phyloP scores from a whole-genome alignment of 2,329 filamentous ascomycete species.

The Trichoderma sp. region DNA sequence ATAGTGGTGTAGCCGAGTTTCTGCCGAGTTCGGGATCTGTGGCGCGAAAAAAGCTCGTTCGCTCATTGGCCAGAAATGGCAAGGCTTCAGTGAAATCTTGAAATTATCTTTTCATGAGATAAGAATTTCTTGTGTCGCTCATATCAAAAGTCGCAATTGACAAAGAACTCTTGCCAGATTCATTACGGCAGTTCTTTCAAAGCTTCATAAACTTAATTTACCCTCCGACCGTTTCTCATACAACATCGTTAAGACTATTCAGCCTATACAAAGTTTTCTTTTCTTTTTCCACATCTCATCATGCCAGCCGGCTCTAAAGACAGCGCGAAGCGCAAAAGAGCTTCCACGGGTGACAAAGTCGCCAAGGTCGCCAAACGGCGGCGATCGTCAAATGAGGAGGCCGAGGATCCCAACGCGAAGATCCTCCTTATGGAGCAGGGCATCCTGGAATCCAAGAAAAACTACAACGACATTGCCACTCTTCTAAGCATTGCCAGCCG shows the following conservation, averaged over 20 bases:
- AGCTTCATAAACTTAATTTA: background rate
- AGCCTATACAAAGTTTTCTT: constrained; percentile 4
- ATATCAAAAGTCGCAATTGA: background rate
- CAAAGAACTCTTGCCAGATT: background rate
- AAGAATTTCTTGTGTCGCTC: constrained; percentile 6
- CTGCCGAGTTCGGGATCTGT: constrained; percentile 18
- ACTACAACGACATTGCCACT: constrained; percentile 85
- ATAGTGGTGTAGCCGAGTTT: constrained; percentile 28
- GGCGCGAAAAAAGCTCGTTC: background rate
- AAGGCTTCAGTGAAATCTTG: constrained; percentile 31
- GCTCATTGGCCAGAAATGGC: constrained; percentile 32
- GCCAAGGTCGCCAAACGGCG: constrained; percentile 46
- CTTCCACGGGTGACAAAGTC: constrained; percentile 34
- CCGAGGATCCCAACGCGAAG: constrained; percentile 56
- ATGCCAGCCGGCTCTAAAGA: constrained; percentile 24
- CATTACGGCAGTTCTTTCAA: background rate
- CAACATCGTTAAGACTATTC: background rate
- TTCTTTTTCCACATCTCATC: background rate
- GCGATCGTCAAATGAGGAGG: constrained; percentile 45
- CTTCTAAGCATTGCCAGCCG: constrained; percentile 58
- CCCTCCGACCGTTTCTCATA: background rate
- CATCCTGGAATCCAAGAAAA: constrained; percentile 79
- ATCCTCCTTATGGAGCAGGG: constrained; percentile 75
- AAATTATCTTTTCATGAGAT: constrained; percentile 17
- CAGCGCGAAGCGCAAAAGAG: constrained; percentile 52